Percentiles rank a stretch among this genome's conserved stretches.
These are phyloP conservation scores for Carallia brachiata DNA, from an alignment of 345 rosid species.

Conservation along the genomic window DNA sequence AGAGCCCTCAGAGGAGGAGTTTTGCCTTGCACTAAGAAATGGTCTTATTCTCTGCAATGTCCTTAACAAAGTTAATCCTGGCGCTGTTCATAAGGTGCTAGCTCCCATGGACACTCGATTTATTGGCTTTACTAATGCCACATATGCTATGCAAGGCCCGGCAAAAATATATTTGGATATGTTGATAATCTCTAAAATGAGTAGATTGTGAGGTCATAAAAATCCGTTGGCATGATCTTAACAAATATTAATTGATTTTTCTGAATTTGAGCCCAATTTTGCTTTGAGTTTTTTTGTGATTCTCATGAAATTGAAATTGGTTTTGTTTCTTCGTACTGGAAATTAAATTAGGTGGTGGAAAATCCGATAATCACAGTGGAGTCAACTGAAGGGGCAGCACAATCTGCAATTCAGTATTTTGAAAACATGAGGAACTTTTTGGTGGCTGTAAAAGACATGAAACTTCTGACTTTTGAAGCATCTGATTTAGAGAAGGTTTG, in stretches of 20 bases:
- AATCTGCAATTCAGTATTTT: slow-evolving; percentile 93
- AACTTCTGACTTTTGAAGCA: slow-evolving; percentile 94
- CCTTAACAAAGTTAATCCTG: slow-evolving; percentile 94
- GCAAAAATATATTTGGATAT: too few relatives aligned
- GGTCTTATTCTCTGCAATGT: slow-evolving; percentile 96
- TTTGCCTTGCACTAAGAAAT: slow-evolving; percentile 67
- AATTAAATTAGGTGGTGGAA: slow-evolving; percentile 62
- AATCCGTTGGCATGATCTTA: neutral
- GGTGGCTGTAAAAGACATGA: slow-evolving; percentile 85
- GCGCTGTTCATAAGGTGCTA: slow-evolving; percentile 81
- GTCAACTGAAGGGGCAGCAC: slow-evolving; percentile 89
- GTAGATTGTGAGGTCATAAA: too few relatives aligned
- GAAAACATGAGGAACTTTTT: slow-evolving; percentile 99
- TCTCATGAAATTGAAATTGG: neutral
- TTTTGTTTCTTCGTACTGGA: neutral
- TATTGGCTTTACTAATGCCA: neutral
- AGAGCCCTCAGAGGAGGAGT: slow-evolving; percentile 78
- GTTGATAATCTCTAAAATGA: too few relatives aligned
- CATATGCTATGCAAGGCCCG: neutral
- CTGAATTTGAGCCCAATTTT: too few relatives aligned
- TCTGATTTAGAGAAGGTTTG: slow-evolving; percentile 89
- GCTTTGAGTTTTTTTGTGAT: too few relatives aligned
- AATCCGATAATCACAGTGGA: slow-evolving; percentile 66
- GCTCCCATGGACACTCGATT: neutral
- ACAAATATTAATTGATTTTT: too few relatives aligned